Conservation (phyloP, 2,329 filamentous ascomycete genomes). For the Dactylellina haptotyla region DNA sequence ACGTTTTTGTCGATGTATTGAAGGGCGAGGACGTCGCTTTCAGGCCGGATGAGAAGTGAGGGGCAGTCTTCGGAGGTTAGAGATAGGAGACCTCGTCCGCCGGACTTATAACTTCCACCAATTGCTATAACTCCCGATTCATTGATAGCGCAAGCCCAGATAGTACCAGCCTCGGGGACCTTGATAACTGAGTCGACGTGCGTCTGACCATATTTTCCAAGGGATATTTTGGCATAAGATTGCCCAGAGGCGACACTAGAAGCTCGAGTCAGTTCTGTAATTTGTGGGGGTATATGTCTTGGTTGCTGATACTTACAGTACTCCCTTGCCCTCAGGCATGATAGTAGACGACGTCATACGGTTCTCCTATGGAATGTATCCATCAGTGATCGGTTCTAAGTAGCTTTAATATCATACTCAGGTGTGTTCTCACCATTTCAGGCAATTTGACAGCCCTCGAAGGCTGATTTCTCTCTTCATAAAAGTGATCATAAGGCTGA, state of each 20-base stretch:
- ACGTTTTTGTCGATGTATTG: conserved; percentile 43
- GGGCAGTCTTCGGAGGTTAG: conserved; percentile 23
- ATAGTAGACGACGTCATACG: conserved; percentile 52
- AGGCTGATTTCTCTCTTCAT: conserved; percentile 49
- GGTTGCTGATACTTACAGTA: conserved; percentile 17
- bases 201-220: conserved; percentile 27
- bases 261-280: conserved; percentile 1
- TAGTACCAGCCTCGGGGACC: conserved; percentile 34
- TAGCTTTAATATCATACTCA: neutral
- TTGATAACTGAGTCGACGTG: conserved; percentile 47
- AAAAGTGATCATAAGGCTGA: conserved; percentile 48
- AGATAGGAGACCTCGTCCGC: conserved; percentile 36
- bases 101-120: conserved; percentile 43
- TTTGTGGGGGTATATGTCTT: neutral
- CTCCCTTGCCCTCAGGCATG: conserved; percentile 45
- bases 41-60: conserved; percentile 29
- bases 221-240: conserved; percentile 32
- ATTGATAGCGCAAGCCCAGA: conserved; percentile 42
- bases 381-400: neutral
- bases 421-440: conserved; percentile 33
- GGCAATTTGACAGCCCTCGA: conserved; percentile 37
- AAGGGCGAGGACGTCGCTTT: conserved; percentile 44
- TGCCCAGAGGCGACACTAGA: conserved; percentile 42
- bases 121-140: conserved; percentile 31
- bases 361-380: conserved; percentile 16